Evolutionary conservation across 2,329 filamentous ascomycete species (phyloP).

Genomic region (Teratosphaeria destructans): DNA sequence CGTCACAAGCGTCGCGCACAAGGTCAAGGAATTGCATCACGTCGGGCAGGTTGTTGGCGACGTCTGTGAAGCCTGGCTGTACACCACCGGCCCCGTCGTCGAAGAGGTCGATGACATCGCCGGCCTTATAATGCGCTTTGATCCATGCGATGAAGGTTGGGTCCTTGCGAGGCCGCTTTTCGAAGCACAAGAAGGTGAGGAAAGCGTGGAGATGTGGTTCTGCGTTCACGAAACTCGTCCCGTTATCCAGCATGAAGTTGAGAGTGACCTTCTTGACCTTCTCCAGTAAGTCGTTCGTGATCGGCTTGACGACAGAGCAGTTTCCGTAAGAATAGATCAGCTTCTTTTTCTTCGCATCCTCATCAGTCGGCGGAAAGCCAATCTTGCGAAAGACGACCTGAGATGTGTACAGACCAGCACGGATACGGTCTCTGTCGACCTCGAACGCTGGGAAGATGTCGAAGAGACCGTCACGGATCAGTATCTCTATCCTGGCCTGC

Average conservation of each 20-base stretch:
- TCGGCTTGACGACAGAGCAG: not conserved
- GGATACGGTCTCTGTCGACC: not conserved
- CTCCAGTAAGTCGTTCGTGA: constrained; percentile 1
- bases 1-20: constrained; percentile 1
- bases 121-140: not conserved
- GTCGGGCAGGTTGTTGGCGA: constrained; percentile 5
- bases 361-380: not conserved
- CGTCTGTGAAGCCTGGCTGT: constrained; percentile 1
- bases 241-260: constrained; percentile 1
- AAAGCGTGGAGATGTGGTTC: constrained; percentile 6
- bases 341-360: not conserved
- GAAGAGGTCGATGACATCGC: not conserved
- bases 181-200: not conserved
- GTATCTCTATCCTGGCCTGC: constrained; percentile 1
- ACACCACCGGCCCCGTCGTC: not conserved
- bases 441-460: constrained; percentile 4
- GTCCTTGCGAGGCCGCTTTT: not conserved
- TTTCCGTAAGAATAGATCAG: constrained; percentile 6
- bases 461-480: constrained; percentile 6
- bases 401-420: constrained; percentile 1
- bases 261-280: constrained; percentile 2
- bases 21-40: constrained; percentile 8
- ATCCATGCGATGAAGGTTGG: not conserved
- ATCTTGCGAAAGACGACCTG: constrained; percentile 5
- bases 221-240: not conserved